Conservation (phyloP, 805 yeast species). For the Pichia deserticola region DNA sequence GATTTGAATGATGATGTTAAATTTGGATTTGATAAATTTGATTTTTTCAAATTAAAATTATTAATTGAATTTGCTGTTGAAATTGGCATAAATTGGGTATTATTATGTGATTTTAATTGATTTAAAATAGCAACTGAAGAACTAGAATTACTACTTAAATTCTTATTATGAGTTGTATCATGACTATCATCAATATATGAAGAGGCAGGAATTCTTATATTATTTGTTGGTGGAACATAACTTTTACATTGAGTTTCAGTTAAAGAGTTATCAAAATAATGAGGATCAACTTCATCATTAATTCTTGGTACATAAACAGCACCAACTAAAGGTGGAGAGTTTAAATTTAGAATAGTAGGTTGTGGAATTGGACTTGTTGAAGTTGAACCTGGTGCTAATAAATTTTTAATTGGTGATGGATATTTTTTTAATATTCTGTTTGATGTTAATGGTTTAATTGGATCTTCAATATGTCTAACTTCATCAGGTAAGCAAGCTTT, state of each 20-base stretch:
- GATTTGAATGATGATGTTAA: background rate
- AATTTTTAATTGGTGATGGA: conserved; percentile 77
- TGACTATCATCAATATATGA: conserved; percentile 7
- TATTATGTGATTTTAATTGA: background rate
- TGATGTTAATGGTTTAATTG: conserved; percentile 57
- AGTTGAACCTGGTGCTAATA: conserved; percentile 69
- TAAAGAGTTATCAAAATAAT: conserved; percentile 35
- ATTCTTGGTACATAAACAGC: conserved; percentile 77
- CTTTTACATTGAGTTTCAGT: conserved; percentile 22
- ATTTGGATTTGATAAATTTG: no score
- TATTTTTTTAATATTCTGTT: conserved; percentile 64
- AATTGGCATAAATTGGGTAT: no score
- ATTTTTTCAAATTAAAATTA: background rate
- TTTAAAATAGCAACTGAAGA: no score
- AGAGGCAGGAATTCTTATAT: conserved; percentile 20
- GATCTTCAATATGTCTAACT: conserved; percentile 78
- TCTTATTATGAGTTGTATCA: background rate
- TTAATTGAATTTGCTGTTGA: background rate
- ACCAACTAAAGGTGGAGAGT: conserved; percentile 93
- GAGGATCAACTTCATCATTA: conserved; percentile 74
- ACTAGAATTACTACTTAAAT: no score
- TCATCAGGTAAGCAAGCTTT: conserved; percentile 98
- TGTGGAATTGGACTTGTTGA: conserved; percentile 72
- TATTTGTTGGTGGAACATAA: conserved; percentile 26
- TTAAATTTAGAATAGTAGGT: conserved; percentile 71